Conservation (phyloP, 257 asterid genomes). For the Galeopsis tetrahit region DNA sequence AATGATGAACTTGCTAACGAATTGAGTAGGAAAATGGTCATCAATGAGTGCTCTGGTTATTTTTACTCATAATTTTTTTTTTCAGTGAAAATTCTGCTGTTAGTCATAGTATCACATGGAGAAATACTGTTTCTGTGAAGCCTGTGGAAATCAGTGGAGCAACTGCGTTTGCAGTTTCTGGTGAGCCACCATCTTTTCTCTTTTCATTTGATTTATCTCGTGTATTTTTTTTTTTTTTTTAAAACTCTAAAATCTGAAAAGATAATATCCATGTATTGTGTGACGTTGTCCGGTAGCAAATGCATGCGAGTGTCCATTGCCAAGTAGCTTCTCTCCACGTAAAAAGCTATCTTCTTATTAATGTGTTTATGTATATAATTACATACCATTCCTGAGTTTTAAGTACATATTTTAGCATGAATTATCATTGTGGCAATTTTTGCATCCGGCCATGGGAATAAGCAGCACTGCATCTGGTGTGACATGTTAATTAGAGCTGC, state of each 20-base stretch:
- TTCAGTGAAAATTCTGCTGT: slow-evolving; percentile 86
- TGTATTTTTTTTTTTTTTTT: background rate
- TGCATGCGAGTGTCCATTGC: background rate
- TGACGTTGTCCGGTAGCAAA: background rate
- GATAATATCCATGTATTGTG: background rate
- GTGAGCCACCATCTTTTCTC: slow-evolving; percentile 47
- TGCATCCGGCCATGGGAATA: too few species aligned
- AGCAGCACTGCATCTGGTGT: too few species aligned
- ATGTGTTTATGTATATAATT: too few species aligned
- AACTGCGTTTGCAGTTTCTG: slow-evolving; percentile 78
- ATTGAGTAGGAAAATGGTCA: slow-evolving; percentile 1
- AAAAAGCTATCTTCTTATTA: too few species aligned
- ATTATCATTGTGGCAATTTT: background rate
- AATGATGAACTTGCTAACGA: slow-evolving; percentile 17
- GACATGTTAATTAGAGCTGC: slow-evolving; percentile 1
- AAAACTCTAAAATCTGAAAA: background rate
- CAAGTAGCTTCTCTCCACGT: too few species aligned
- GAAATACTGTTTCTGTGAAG: slow-evolving; percentile 61
- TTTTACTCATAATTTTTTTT: slow-evolving; percentile 17
- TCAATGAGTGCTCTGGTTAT: slow-evolving; percentile 7
- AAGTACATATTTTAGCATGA: too few species aligned
- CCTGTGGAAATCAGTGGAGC: slow-evolving; percentile 76
- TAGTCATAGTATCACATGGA: slow-evolving; percentile 84
- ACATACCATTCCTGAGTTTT: background rate
- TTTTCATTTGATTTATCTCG: background rate